These are phyloP conservation scores for Helianthus tuberosus DNA, from an alignment of 129 eudicot genomes.

Conservation along the genomic window DNA sequence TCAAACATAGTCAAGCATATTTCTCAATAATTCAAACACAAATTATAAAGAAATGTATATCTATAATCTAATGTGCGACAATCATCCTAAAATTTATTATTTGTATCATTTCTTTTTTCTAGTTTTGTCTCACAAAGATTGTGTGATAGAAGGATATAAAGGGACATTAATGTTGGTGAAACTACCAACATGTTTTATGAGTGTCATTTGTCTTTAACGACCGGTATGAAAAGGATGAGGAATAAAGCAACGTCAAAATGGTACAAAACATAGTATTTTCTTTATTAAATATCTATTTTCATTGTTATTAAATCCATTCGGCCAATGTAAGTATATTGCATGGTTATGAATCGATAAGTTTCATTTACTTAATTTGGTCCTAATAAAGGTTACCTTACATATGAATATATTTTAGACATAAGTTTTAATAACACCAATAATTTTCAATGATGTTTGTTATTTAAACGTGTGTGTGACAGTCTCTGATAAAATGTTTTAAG, in stretches of 20 bases:
- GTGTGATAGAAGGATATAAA: conserved; percentile 29
- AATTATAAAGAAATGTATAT: neutral
- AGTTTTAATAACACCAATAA: too few species aligned
- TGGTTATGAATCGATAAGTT: neutral
- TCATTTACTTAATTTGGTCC: too few species aligned
- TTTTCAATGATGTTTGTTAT: too few species aligned
- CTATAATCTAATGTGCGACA: conserved; percentile 35
- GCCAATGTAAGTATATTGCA: neutral
- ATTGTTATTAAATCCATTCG: neutral
- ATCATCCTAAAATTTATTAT: neutral
- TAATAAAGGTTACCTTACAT: too few species aligned
- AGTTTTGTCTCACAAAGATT: conserved; percentile 21
- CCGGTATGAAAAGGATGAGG: neutral
- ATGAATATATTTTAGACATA: too few species aligned
- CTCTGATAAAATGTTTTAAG: too few species aligned
- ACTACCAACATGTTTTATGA: conserved; percentile 31
- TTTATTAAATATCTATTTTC: too few species aligned
- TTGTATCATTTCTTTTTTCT: neutral
- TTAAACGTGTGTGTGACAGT: too few species aligned
- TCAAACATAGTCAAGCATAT: conserved; percentile 32
- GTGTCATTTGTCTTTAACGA: conserved; percentile 23
- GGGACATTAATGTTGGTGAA: conserved; percentile 26
- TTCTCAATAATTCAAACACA: conserved; percentile 3
- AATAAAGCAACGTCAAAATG: too few species aligned
- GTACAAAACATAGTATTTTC: neutral